Base-by-base conservation (phyloP, 352 stramenopile genomes). In the Phytophthora pisi region DNA sequence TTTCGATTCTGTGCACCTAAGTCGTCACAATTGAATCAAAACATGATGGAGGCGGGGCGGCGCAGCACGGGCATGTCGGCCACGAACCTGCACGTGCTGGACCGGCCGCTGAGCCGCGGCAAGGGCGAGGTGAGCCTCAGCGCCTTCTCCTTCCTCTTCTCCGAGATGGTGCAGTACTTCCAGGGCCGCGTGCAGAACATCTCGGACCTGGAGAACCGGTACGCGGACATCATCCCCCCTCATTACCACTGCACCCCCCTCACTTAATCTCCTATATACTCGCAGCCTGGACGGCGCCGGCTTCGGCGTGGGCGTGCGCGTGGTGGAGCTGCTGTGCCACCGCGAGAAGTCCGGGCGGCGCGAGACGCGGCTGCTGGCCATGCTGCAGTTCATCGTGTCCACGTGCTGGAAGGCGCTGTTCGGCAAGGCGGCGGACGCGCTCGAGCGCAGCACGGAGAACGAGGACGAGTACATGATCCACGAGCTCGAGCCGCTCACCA, bases 381-480 rank as follows among this genome's bases (percentile, higher is more conserved):
- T 97, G 78, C 78, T 98, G 51, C 88, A 98, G 76, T 98, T 98
- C 77, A 84, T 99, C 31, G 96, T 97, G 3, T 97, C 92, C 1
- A 94, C 85, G 10, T 96, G 93, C 61, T 99, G 96, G 95, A 98
- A 98, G 74, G 86, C 89, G 47, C 78, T 99, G 15, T 99, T 99
- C 74, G 96, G 96, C 50, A 99, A 99, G 74, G 84, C 92, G 10
- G 97, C 97, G 1, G 97, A 99, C 65, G 97, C 94, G 11, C 83
- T 99, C 24, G 96, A 99, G 81, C 84, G 95, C 60, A 98, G 91
- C 64, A 99, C 97, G 34, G 95, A 98, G 75, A 98, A 99, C 74
- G 94, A 98, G n/a, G 89, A 99, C 77, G 96, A 99, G 88, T 99
- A 98, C 81, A 99, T 99, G 96, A 99, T 99, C 70, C 89, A 98